phyloP scores from a whole-genome alignment of 257 asterid species.

The Gynochthodes officinalis region DNA sequence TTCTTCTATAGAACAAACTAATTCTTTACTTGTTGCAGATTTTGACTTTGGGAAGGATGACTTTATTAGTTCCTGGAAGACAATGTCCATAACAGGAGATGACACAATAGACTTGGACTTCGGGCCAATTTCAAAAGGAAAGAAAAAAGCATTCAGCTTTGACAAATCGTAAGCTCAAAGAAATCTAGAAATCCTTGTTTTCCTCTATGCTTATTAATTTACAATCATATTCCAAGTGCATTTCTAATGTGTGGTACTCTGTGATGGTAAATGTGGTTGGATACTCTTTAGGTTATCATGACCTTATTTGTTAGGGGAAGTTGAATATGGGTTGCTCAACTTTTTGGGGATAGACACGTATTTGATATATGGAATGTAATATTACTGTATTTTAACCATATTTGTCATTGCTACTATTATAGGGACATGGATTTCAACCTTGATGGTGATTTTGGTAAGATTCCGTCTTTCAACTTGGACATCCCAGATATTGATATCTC shows the following conservation, averaged over 20 bases:
- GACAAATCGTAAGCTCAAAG: slow-evolving; percentile 51
- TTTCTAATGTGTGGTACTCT: neutral
- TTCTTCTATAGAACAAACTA: slow-evolving; percentile 1
- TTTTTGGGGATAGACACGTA: neutral
- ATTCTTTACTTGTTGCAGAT: slow-evolving; percentile 38
- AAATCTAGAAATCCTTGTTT: slow-evolving; percentile 11
- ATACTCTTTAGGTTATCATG: neutral
- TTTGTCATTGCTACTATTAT: slow-evolving; percentile 30
- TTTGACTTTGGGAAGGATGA: slow-evolving; percentile 72
- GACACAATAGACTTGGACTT: slow-evolving; percentile 73
- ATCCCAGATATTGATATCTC: slow-evolving; percentile 77
- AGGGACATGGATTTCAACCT: slow-evolving; percentile 89
- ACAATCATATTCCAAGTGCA: slow-evolving; percentile 17
- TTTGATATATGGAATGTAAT: neutral
- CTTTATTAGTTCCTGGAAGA: slow-evolving; percentile 76
- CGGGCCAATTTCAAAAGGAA: slow-evolving; percentile 64
- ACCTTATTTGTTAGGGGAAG: neutral
- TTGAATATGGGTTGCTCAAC: neutral
- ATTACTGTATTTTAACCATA: slow-evolving; percentile 8
- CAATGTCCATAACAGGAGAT: slow-evolving; percentile 56
- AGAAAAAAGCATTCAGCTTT: slow-evolving; percentile 62
- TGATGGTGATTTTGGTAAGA: slow-evolving; percentile 78
- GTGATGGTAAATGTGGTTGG: slow-evolving; percentile 5
- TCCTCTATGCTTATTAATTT: slow-evolving; percentile 22
- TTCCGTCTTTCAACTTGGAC: slow-evolving; percentile 75